A percentile compares a stretch with the other conserved stretches of the same genome.
Conservation (phyloP, 805 yeast species). For the Candida parachauliodes region DNA sequence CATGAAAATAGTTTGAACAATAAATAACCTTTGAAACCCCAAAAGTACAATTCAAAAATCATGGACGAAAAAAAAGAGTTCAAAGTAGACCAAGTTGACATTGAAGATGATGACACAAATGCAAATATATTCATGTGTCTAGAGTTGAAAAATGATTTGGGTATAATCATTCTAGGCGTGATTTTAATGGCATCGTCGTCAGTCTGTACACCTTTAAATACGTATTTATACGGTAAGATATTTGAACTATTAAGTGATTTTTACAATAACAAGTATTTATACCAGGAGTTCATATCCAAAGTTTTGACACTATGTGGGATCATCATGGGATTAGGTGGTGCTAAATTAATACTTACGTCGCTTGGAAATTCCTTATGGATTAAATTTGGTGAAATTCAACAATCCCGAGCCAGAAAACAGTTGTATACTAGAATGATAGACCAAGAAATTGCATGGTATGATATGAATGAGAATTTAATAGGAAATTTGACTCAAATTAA, state of each 20-base stretch:
- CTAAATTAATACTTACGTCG: constrained; percentile 42
- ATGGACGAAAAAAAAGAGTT: constrained; percentile 1
- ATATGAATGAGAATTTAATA: constrained; percentile 47
- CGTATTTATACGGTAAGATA: constrained; percentile 64
- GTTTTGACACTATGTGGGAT: constrained; percentile 25
- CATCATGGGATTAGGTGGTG: constrained; percentile 31
- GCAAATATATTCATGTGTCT: constrained; percentile 15
- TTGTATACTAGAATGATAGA: constrained; percentile 45
- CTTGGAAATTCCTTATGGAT: constrained; percentile 59
- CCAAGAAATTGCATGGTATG: constrained; percentile 61
- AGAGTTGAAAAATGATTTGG: constrained; percentile 12
- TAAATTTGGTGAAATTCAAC: constrained; percentile 69
- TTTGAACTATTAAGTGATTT: constrained; percentile 39
- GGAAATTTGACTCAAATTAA: constrained; percentile 67
- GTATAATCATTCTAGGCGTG: constrained; percentile 19
- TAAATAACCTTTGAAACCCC: not conserved
- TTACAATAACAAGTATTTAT: constrained; percentile 26
- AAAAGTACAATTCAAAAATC: not conserved
- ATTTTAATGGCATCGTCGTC: constrained; percentile 50
- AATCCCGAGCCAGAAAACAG: constrained; percentile 47
- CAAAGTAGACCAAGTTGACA: no score
- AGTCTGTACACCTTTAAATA: constrained; percentile 53
- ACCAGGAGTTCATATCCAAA: constrained; percentile 21
- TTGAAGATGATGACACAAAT: not conserved
- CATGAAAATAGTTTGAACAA: not conserved